A percentile compares a stretch with the other conserved stretches of the same genome.
Evolutionary conservation across 2,329 filamentous ascomycete species (phyloP).

Genomic region (Diaporthe batatas): DNA sequence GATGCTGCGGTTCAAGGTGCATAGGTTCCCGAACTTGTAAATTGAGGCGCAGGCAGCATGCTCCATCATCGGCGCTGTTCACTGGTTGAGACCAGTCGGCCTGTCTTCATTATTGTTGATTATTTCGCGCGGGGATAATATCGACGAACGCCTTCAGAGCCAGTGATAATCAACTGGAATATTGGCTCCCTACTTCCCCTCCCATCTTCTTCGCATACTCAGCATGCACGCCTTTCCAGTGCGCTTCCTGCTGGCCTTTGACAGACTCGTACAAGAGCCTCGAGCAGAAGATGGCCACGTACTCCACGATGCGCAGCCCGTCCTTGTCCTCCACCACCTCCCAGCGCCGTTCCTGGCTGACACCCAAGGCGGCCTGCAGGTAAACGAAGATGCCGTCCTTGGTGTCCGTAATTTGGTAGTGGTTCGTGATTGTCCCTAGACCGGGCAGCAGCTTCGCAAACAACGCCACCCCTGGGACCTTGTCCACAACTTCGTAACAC

Average conservation of each 20-base stretch:
- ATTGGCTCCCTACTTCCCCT: slow-evolving; percentile 15
- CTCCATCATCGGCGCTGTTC: neutral
- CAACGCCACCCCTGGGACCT: slow-evolving; percentile 18
- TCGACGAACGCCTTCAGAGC: neutral
- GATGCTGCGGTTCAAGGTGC: neutral
- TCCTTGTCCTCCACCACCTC: neutral
- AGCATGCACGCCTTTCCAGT: slow-evolving; percentile 32
- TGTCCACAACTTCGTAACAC: slow-evolving; percentile 25
- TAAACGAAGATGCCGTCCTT: slow-evolving; percentile 31
- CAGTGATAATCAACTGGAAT: neutral
- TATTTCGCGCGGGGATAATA: neutral
- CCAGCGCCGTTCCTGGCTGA: slow-evolving; percentile 36
- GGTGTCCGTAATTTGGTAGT: slow-evolving; percentile 31
- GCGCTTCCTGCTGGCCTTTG: slow-evolving; percentile 30
- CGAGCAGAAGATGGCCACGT: slow-evolving; percentile 31
- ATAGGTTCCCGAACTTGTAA: neutral
- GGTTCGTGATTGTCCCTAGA: slow-evolving; percentile 24
- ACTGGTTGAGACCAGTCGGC: neutral
- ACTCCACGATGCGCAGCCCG: slow-evolving; percentile 29
- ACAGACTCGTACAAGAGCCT: slow-evolving; percentile 26
- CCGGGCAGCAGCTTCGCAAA: slow-evolving; percentile 31
- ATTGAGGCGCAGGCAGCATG: neutral
- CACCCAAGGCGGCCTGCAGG: slow-evolving; percentile 22
- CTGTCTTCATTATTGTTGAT: neutral
- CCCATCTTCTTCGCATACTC: slow-evolving; percentile 33